These are phyloP conservation scores for Candida insectalens DNA, from an alignment of 805 yeast species.

Conservation along the genomic window DNA sequence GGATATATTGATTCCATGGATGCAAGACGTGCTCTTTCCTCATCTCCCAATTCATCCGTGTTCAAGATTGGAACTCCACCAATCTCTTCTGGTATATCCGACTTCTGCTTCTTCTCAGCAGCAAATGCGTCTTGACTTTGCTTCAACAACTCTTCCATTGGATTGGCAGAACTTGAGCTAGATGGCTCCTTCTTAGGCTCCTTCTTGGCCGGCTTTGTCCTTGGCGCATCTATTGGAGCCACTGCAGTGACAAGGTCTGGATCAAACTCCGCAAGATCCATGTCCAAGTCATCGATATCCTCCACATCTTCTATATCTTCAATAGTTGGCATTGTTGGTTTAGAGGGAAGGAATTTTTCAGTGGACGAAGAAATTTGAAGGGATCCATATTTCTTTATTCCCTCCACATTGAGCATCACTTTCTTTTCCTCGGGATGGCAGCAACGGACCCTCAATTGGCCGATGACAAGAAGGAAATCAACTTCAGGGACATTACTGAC, in stretches of 20 bases:
- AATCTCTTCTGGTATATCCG: slow-evolving; percentile 17
- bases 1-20: slow-evolving; percentile 77
- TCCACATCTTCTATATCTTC: slow-evolving; percentile 74
- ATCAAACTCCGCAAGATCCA: slow-evolving; percentile 90
- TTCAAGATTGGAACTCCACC: too few species aligned
- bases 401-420: too few species aligned
- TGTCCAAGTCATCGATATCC: slow-evolving; percentile 84
- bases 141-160: slow-evolving; percentile 11
- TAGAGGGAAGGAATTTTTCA: too few species aligned
- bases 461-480: too few species aligned
- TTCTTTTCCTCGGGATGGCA: too few species aligned
- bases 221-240: slow-evolving; percentile 35
- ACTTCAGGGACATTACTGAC: too few species aligned
- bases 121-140: background rate
- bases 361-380: too few species aligned
- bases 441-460: too few species aligned
- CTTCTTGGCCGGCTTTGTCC: slow-evolving; percentile 1
- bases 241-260: slow-evolving; percentile 57
- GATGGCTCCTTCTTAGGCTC: background rate
- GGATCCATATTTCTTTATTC: too few species aligned
- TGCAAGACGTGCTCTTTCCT: slow-evolving; percentile 56
- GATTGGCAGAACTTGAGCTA: too few species aligned
- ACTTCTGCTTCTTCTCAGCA: background rate
- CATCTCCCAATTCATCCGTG: too few species aligned
- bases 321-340: slow-evolving; percentile 44